Evolutionary conservation across 2,329 filamentous ascomycete genomes (phyloP).

Genomic region (Calonectria ilicicola): DNA sequence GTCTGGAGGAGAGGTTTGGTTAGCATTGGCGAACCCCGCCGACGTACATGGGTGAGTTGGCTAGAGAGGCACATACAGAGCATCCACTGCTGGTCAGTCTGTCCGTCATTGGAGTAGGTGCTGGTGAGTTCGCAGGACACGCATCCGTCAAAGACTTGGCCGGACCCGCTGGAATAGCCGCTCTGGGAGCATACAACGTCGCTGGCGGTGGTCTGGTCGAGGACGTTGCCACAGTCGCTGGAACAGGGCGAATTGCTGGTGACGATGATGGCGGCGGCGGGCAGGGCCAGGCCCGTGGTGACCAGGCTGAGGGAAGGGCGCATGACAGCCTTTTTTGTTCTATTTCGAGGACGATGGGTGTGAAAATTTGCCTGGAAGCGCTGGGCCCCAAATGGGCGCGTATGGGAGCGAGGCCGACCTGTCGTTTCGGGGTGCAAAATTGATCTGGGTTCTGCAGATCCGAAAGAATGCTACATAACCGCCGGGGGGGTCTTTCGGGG

Average conservation of each 20-base stretch:
- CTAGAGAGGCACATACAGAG: conserved; percentile 61
- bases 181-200: conserved; percentile 63
- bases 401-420: neutral
- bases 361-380: neutral
- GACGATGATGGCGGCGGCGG: conserved; percentile 53
- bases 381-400: conserved; percentile 1
- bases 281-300: conserved; percentile 24
- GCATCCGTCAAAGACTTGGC: conserved; percentile 64
- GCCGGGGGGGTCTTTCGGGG: neutral
- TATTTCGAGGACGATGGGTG: neutral
- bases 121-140: conserved; percentile 65
- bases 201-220: conserved; percentile 55
- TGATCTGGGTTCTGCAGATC: neutral
- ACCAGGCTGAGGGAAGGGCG: neutral
- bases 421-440: neutral
- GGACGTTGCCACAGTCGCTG: conserved; percentile 65
- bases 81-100: conserved; percentile 65
- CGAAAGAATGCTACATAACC: neutral
- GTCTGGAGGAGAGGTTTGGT: conserved; percentile 52
- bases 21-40: conserved; percentile 18
- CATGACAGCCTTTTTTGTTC: neutral
- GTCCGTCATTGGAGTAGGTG: conserved; percentile 54
- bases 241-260: conserved; percentile 62
- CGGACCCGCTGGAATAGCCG: conserved; percentile 53
- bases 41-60: neutral